phyloP scores from a whole-genome alignment of 2,329 filamentous ascomycete species.

The Epichloe gansuensis region DNA sequence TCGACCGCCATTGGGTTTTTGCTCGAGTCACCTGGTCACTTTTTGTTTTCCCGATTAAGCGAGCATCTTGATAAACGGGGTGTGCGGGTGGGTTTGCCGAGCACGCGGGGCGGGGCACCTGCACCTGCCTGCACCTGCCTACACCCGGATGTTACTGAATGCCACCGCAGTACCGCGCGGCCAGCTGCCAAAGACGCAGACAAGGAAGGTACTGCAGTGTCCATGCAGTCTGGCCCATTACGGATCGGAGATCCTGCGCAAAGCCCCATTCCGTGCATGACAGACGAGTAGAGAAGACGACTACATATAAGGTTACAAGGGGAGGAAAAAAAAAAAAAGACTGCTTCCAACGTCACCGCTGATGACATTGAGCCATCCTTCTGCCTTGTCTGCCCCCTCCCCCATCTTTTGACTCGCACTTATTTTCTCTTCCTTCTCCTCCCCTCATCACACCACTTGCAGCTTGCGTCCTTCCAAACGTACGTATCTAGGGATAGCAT shows the following conservation, averaged over 20 bases:
- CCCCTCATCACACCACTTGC: too few species aligned
- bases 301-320: background rate
- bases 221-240: too few species aligned
- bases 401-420: too few species aligned
- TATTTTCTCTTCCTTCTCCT: too few species aligned
- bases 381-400: too few species aligned
- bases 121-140: background rate
- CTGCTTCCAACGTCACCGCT: background rate
- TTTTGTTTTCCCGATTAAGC: constrained; percentile 1
- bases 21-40: constrained; percentile 2
- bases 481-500: background rate
- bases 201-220: constrained; percentile 1
- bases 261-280: too few species aligned
- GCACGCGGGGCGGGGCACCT: background rate
- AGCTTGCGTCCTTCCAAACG: too few species aligned
- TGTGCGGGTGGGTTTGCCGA: constrained; percentile 2
- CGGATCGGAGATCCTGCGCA: background rate
- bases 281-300: background rate
- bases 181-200: background rate
- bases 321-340: background rate
- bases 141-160: too few species aligned
- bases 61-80: too few species aligned
- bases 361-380: background rate
- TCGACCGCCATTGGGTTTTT: background rate
- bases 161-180: too few species aligned